Base-by-base conservation (phyloP, 2,329 filamentous ascomycete genomes). In the Pseudogymnoascus sp. region DNA sequence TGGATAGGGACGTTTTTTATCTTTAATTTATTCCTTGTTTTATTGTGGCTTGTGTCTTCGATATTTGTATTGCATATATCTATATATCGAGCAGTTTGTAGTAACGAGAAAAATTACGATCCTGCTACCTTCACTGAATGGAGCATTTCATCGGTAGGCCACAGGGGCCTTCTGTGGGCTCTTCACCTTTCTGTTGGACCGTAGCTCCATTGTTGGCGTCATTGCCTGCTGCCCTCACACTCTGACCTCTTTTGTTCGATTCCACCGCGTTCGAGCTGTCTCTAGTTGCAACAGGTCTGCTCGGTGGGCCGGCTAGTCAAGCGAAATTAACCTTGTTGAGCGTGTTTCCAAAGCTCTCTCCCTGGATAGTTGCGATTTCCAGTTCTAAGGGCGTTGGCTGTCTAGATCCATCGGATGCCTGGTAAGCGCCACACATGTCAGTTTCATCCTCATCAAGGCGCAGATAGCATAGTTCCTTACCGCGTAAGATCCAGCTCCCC, bases 401-500 rank as follows among this genome's bases (percentile, higher is more conserved):
- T 71, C 94, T 88, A 62, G 88, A 90, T 69, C 94, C 94, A 70
- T 97, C 91, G 73, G 79, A 25, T 43, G 39, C 39, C 39, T 43
- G 3, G 11, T 43, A 43, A 43, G 39, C 20, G 39, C 12, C 20
- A 43, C 20, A 25, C 39, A n/a, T n/a, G 39, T 43, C 39, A 43
- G 39, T 43, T 43, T 43, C 14, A 47, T 28, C 14, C 41, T 28
- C 22, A 47, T 25, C 11, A 43, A 25, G 39, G 39, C 39, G 20
- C 39, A n/a, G 39, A 43, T 43, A 43, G 39, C 12, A 43, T 43
- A 43, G 39, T 25, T 43, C 20, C 39, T 73, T 78, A 81, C 85
- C 65, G 92, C 81, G 70, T 96, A 95, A 66, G 93, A 96, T 72
- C 94, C 94, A 36, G 93, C 92, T 70, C 93, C 94, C 94, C 94